Evolutionary conservation across 2,329 filamentous ascomycete species (phyloP).

Genomic region (Aspergillus sp.): DNA sequence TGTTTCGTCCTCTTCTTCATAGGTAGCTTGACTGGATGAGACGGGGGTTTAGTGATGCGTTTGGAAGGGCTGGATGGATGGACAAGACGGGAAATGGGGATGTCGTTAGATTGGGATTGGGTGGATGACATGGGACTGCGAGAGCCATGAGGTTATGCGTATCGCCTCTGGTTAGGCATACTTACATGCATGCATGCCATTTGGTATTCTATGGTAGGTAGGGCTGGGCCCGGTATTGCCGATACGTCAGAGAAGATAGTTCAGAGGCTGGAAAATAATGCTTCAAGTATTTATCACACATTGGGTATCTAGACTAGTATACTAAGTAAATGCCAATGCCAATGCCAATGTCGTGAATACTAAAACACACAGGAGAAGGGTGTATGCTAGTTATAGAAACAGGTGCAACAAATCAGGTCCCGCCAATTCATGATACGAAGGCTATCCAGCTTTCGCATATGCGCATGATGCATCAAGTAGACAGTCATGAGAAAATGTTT

Average conservation of each 20-base stretch:
- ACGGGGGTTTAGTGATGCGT: too few species aligned
- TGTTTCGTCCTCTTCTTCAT: neutral
- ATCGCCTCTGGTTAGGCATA: too few species aligned
- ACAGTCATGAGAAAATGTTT: neutral
- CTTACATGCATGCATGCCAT: too few species aligned
- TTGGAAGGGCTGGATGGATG: too few species aligned
- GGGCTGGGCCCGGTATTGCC: too few species aligned
- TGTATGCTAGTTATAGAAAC: constrained; percentile 3
- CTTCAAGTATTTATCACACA: constrained; percentile 3
- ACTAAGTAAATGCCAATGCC: constrained; percentile 8
- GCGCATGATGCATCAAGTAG: neutral
- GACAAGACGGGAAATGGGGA: too few species aligned
- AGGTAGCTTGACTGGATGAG: neutral
- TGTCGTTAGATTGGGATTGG: too few species aligned
- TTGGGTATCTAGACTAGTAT: constrained; percentile 12
- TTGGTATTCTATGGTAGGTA: too few species aligned
- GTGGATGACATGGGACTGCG: too few species aligned
- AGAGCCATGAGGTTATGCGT: too few species aligned
- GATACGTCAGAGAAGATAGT: neutral
- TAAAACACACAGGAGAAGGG: neutral
- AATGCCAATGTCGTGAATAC: neutral
- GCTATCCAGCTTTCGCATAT: neutral
- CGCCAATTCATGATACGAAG: neutral
- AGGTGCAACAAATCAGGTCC: neutral
- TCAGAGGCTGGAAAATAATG: neutral